phyloP scores from a whole-genome alignment of 495 filamentous ascomycete species.

The Podospora australis region DNA sequence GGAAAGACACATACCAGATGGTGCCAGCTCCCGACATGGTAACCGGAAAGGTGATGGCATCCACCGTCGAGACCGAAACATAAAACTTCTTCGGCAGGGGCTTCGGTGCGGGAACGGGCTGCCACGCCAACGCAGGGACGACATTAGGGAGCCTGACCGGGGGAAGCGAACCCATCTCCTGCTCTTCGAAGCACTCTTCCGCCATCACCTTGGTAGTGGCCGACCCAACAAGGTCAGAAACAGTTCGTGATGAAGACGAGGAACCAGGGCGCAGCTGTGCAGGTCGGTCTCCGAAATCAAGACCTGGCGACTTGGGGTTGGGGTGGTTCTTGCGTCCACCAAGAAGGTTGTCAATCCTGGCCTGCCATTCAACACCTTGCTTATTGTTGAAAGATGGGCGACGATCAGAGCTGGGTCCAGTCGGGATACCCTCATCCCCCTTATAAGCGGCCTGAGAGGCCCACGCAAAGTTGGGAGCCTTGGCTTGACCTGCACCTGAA shows the following conservation, averaged over 20 bases:
- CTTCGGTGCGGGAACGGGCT: slow-evolving; percentile 36
- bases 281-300: slow-evolving; percentile 43
- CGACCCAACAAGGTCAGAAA: slow-evolving; percentile 15
- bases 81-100: slow-evolving; percentile 29
- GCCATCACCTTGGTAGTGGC: slow-evolving; percentile 55
- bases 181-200: slow-evolving; percentile 77
- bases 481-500: slow-evolving; percentile 4
- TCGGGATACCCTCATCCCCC: slow-evolving; percentile 11
- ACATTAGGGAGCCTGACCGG: slow-evolving; percentile 58
- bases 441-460: slow-evolving; percentile 17
- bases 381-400: slow-evolving; percentile 4
- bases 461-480: slow-evolving; percentile 22
- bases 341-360: slow-evolving; percentile 65
- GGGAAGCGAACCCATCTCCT: slow-evolving; percentile 71
- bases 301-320: slow-evolving; percentile 49
- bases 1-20: slow-evolving; percentile 38
- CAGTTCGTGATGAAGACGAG: not conserved
- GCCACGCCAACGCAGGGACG: slow-evolving; percentile 49
- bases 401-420: not conserved
- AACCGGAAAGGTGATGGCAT: slow-evolving; percentile 34
- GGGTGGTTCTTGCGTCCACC: slow-evolving; percentile 50
- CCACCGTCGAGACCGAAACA: slow-evolving; percentile 30
- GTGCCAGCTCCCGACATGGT: slow-evolving; percentile 34
- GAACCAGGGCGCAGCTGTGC: slow-evolving; percentile 41
- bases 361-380: slow-evolving; percentile 53